Evolutionary conservation across 108 stramenopile genomes (phyloP).

Genomic region (Skeletonema potamos): DNA sequence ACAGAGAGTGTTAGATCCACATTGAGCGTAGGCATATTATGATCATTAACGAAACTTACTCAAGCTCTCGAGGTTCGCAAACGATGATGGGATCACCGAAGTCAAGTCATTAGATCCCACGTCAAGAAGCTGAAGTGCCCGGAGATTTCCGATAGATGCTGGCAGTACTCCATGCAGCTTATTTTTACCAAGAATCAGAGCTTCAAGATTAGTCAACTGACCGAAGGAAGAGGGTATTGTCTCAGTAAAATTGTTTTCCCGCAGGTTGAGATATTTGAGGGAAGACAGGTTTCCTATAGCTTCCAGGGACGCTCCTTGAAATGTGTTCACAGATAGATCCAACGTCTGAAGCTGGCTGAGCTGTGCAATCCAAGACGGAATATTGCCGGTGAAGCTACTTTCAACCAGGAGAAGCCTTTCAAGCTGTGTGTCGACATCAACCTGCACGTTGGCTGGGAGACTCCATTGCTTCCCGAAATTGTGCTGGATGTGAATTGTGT

Average conservation of each 20-base stretch:
- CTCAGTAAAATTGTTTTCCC: constrained; percentile 4
- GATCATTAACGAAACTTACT: too few species aligned
- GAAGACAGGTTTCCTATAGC: background rate
- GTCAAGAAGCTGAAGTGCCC: background rate
- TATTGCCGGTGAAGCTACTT: background rate
- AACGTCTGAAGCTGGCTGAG: background rate
- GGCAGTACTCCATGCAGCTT: constrained; percentile 3
- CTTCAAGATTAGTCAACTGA: background rate
- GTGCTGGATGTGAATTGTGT: background rate
- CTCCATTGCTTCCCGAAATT: background rate
- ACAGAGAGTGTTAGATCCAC: too few species aligned
- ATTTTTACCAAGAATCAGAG: background rate
- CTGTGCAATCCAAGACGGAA: background rate
- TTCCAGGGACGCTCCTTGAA: background rate
- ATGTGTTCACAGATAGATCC: background rate
- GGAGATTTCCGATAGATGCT: background rate
- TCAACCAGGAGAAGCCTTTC: background rate
- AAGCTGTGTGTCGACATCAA: background rate
- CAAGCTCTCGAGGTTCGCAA: background rate
- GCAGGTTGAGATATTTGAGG: constrained; percentile 1
- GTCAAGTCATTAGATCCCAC: constrained; percentile 6
- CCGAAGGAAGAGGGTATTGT: constrained; percentile 7
- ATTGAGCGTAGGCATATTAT: too few species aligned
- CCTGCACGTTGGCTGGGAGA: background rate
- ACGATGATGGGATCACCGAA: background rate